Conservation (phyloP, 2,329 filamentous ascomycete genomes). For the Parafenestella ontariensis region DNA sequence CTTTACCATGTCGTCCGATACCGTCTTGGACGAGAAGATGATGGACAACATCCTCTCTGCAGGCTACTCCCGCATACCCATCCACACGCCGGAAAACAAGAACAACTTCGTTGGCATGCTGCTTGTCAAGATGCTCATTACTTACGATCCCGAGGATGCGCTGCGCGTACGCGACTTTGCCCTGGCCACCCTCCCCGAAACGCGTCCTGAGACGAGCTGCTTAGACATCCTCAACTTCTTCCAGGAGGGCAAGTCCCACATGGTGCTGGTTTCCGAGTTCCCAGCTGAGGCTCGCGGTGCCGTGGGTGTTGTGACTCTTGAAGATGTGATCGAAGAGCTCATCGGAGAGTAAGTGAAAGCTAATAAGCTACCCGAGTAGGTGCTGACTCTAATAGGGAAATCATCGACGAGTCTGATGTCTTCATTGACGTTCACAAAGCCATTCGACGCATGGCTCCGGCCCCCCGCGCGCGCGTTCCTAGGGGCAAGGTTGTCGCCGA, state of each 20-base stretch:
- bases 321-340: slow-evolving; percentile 97
- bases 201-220: slow-evolving; percentile 92
- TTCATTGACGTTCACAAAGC: slow-evolving; percentile 99
- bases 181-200: slow-evolving; percentile 92
- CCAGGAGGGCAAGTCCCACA: slow-evolving; percentile 98
- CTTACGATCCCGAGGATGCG: slow-evolving; percentile 94
- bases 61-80: slow-evolving; percentile 95
- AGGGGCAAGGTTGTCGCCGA: slow-evolving; percentile 63
- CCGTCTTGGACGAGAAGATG: slow-evolving; percentile 87
- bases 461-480: slow-evolving; percentile 76
- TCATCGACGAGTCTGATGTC: slow-evolving; percentile 98
- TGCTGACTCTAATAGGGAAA: slow-evolving; percentile 69
- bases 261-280: slow-evolving; percentile 91
- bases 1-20: slow-evolving; percentile 95
- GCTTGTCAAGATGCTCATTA: slow-evolving; percentile 97
- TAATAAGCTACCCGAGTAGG: background rate
- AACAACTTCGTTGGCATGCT: slow-evolving; percentile 97
- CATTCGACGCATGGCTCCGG: slow-evolving; percentile 85
- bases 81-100: slow-evolving; percentile 83
- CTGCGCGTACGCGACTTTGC: slow-evolving; percentile 89
- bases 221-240: slow-evolving; percentile 99
- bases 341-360: slow-evolving; percentile 85
- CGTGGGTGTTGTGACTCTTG: slow-evolving; percentile 90
- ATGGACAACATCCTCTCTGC: slow-evolving; percentile 94
- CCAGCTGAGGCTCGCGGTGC: slow-evolving; percentile 92